A percentile compares a stretch with the other conserved stretches of the same genome.
Evolutionary conservation across 2,329 filamentous ascomycete species (phyloP).

Genomic region (Trichoderma citrinoviride): DNA sequence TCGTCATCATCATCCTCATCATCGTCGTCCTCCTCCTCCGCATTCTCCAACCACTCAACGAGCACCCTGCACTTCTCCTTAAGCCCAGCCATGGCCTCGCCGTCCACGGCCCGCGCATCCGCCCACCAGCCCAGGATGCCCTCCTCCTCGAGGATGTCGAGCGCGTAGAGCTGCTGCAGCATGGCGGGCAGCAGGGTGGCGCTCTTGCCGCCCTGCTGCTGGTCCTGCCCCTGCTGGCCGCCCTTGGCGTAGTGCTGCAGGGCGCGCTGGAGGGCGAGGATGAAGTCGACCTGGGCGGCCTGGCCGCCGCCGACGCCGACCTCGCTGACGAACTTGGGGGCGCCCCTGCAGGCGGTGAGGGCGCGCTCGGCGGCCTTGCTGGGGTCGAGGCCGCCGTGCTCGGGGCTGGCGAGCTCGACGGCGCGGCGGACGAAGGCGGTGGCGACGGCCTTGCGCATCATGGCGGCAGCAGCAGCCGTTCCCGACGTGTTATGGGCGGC

Average conservation of each 20-base stretch:
- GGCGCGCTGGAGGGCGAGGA: constrained; percentile 78
- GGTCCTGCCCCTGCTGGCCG: constrained; percentile 41
- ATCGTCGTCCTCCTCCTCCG: constrained; percentile 67
- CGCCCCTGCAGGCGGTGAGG: constrained; percentile 54
- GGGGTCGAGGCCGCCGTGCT: constrained; percentile 54
- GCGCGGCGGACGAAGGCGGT: constrained; percentile 81
- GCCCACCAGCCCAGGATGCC: constrained; percentile 88
- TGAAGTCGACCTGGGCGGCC: constrained; percentile 80
- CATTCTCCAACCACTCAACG: constrained; percentile 80
- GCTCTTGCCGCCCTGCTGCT: constrained; percentile 32
- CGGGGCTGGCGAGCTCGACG: constrained; percentile 60
- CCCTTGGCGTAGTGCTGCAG: constrained; percentile 61
- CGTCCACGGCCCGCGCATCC: constrained; percentile 64
- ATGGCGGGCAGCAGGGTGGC: constrained; percentile 71
- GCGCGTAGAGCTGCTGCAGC: constrained; percentile 79
- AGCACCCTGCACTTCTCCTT: constrained; percentile 72
- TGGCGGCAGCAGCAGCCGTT: no score
- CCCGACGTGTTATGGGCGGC: constrained; percentile 83
- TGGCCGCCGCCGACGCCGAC: constrained; percentile 63
- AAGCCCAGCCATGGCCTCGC: constrained; percentile 66
- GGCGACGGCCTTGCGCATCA: constrained; percentile 83
- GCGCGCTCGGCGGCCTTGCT: constrained; percentile 63
- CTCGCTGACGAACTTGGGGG: constrained; percentile 55
- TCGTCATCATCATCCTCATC: constrained; percentile 41
- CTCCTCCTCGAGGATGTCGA: constrained; percentile 85